These are phyloP conservation scores for Fraxinus sp. DNA, from an alignment of 305 asterid genomes.

Conservation along the genomic window DNA sequence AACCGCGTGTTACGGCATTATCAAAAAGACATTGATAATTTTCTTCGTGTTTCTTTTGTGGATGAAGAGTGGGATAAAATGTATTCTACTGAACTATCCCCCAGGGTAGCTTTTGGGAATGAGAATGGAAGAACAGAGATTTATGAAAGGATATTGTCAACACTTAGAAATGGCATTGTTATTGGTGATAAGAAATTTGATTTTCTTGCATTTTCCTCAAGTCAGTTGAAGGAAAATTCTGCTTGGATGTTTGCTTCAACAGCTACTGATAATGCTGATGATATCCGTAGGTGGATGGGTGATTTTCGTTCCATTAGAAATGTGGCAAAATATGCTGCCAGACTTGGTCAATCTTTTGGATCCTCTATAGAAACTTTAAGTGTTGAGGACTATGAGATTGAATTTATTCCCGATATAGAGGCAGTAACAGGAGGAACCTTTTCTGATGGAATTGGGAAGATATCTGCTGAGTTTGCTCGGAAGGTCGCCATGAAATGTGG, in stretches of 20 bases:
- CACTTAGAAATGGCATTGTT: slow-evolving; percentile 54
- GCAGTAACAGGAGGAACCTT: slow-evolving; percentile 30
- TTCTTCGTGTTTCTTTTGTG: slow-evolving; percentile 83
- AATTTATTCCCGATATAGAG: slow-evolving; percentile 49
- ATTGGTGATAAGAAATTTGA: slow-evolving; percentile 72
- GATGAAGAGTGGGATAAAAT: slow-evolving; percentile 86
- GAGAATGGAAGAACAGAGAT: slow-evolving; percentile 48
- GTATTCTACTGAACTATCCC: slow-evolving; percentile 56
- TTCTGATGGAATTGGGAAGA: slow-evolving; percentile 64
- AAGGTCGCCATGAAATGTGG: slow-evolving; percentile 47
- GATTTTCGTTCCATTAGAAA: slow-evolving; percentile 60
- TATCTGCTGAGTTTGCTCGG: slow-evolving; percentile 40
- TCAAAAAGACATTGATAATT: slow-evolving; percentile 53
- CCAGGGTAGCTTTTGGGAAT: slow-evolving; percentile 32
- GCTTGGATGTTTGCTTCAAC: slow-evolving; percentile 90
- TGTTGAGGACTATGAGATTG: slow-evolving; percentile 48
- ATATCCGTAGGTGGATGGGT: slow-evolving; percentile 83
- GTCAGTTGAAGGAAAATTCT: slow-evolving; percentile 83
- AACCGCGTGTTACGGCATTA: slow-evolving; percentile 77
- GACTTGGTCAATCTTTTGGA: slow-evolving; percentile 93
- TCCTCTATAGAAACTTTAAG: slow-evolving; percentile 76
- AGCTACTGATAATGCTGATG: slow-evolving; percentile 40
- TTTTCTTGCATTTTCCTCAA: slow-evolving; percentile 89
- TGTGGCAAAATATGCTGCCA: slow-evolving; percentile 87
- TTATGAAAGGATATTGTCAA: slow-evolving; percentile 59